These are phyloP conservation scores for Clonostachys rhizophaga DNA, from an alignment of 2,329 filamentous ascomycete genomes.

Conservation along the genomic window DNA sequence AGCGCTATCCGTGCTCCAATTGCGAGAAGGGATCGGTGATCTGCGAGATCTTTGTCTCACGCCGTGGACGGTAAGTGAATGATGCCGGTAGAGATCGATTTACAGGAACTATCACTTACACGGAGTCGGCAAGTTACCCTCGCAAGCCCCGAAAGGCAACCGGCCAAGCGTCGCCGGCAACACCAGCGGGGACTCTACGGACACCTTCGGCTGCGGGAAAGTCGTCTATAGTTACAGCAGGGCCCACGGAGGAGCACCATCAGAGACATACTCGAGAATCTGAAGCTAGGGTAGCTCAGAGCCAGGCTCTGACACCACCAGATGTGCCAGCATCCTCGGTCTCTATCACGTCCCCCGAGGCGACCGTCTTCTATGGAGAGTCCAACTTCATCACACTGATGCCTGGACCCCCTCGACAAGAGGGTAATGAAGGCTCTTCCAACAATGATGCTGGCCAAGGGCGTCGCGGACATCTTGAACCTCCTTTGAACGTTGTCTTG, in stretches of 20 bases:
- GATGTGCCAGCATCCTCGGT: not conserved
- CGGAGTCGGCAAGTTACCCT: not conserved
- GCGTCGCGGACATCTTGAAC: not conserved
- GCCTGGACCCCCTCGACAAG: slow-evolving; percentile 9
- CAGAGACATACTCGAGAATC: not conserved
- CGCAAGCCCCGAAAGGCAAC: not conserved
- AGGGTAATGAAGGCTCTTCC: not conserved
- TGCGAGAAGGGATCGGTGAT: slow-evolving; percentile 14
- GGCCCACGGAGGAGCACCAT: not conserved
- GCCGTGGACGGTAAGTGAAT: slow-evolving; percentile 20
- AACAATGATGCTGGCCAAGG: not conserved
- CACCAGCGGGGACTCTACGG: not conserved
- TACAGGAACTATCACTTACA: not conserved
- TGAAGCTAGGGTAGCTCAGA: not conserved
- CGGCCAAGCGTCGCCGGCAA: not conserved
- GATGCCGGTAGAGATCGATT: not conserved
- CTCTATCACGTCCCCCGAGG: not conserved
- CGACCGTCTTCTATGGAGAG: slow-evolving; percentile 27
- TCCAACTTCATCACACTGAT: slow-evolving; percentile 31
- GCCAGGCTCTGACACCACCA: not conserved
- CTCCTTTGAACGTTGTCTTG: not conserved
- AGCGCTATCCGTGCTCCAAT: slow-evolving; percentile 23
- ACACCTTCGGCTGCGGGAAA: not conserved
- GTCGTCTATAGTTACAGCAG: not conserved
- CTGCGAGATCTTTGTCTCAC: slow-evolving; percentile 24